Evolutionary conservation across 2,329 filamentous ascomycete species (phyloP).

Genomic region (Colletotrichum sp.): DNA sequence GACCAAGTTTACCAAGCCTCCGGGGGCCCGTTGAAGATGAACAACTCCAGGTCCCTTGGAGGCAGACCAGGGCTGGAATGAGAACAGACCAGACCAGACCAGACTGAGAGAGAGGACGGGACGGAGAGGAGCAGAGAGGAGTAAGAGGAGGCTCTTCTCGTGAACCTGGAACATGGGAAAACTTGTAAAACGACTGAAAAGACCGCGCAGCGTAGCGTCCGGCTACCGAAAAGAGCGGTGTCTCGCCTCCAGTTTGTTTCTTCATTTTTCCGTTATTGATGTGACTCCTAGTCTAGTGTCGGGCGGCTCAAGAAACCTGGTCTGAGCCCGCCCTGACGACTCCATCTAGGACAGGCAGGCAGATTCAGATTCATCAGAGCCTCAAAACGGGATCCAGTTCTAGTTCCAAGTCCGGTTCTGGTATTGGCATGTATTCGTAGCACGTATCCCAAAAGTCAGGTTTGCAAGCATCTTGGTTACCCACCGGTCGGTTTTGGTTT

Average conservation of each 20-base stretch:
- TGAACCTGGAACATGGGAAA: conserved; percentile 8
- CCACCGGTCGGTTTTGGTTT: conserved; percentile 18
- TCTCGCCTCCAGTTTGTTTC: conserved; percentile 18
- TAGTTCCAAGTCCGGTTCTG: background rate
- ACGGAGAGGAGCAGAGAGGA: background rate
- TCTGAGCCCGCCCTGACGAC: background rate
- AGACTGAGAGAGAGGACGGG: background rate
- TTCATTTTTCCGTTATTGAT: background rate
- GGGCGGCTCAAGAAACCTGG: background rate
- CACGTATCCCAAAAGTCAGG: background rate
- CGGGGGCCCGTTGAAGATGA: background rate
- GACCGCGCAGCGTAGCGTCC: background rate
- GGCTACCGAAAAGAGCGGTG: conserved; percentile 11
- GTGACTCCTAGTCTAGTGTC: background rate
- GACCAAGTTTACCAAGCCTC: conserved; percentile 1
- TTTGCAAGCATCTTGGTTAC: conserved; percentile 13
- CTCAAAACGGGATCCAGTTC: background rate
- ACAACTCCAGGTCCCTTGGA: background rate
- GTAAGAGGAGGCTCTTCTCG: conserved; percentile 12
- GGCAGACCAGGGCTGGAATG: background rate
- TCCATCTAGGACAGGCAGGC: background rate
- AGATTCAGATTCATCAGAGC: background rate
- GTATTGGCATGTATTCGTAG: background rate
- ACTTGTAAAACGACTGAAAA: background rate
- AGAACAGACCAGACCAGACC: background rate